Evolutionary conservation across 441 rosid genomes (phyloP), one percentile per base, ranked within the genome.

Genomic region (Codiaeum variegatum): DNA sequence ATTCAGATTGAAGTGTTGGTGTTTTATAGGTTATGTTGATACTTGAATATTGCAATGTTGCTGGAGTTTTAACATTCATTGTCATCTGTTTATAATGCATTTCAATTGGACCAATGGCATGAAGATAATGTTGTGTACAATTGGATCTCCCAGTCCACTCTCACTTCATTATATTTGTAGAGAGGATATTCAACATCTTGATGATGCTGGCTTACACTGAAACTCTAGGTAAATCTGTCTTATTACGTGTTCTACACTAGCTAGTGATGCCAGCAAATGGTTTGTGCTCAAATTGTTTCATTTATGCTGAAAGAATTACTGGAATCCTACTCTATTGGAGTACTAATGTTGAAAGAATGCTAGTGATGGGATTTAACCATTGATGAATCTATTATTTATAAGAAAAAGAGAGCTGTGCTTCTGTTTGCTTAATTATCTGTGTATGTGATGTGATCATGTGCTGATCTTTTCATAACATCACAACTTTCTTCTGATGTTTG

Each of bases 401-500:
- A 51, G 23, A 7, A n/a, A 28, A n/a, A 36, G 15, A 67, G 6
- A 1, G 1, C 12, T 6, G 23, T 42, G n/a, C 29, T 65, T 23
- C 13, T 40, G 19, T 26, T 23, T 31, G 32, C 42, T 5, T 31
- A 18, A 13, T 29, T 16, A 51, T 67, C 32, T 40, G 23, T 44
- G 5, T 42, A 31, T 19, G 7, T 15, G 56, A 26, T 26, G 7
- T 2, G 26, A 31, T 49, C 49, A 34, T 40, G 36, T 59, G 16
- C 58, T 47, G 36, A 62, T 24, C 67, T 36, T 72, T 61, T 71
- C 28, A 16, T 79, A 73, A 71, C 83, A 67, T 76, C 47, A 47
- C 44, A 36, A 23, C 23, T 56, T 40, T 40, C 64, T 72, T 73
- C 63, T 75, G 61, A 66, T 73, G 21, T 76, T 61, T 82, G 79